Conservation (phyloP, 225 moss, liverwort and hornwort genomes). For the Straminergon stramineum region DNA sequence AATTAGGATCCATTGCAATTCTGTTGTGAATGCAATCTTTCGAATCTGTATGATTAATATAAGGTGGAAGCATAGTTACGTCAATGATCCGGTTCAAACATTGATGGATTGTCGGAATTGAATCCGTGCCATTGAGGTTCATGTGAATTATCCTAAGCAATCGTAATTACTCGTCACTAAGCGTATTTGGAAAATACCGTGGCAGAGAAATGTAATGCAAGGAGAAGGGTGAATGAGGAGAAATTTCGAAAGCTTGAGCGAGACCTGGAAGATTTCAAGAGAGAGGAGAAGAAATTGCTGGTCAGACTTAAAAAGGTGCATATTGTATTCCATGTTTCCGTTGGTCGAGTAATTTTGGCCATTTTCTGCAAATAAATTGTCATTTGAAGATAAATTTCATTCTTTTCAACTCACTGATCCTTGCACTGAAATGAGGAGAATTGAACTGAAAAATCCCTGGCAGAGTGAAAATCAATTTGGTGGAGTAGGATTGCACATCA, state of each 20-base stretch:
- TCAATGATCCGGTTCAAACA: neutral
- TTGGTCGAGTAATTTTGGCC: neutral
- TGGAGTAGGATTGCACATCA: neutral
- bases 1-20: neutral
- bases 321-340: no score
- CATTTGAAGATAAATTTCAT: neutral
- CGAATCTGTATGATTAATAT: neutral
- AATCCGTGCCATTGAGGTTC: neutral
- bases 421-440: neutral
- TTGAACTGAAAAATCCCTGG: neutral
- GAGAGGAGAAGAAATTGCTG: neutral
- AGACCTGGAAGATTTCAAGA: slow-evolving; percentile 1
- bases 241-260: neutral
- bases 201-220: slow-evolving; percentile 14
- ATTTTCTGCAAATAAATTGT: neutral
- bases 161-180: neutral
- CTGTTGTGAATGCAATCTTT: neutral
- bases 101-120: neutral
- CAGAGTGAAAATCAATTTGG: neutral
- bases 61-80: no score
- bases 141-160: neutral
- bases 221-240: neutral
- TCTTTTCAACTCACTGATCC: neutral
- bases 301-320: neutral
- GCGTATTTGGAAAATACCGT: neutral